A percentile compares a stretch with the other conserved stretches of the same genome.
These are phyloP conservation scores for Fusarium drepaniforme DNA, from an alignment of 2,329 filamentous ascomycete genomes.

Conservation along the genomic window DNA sequence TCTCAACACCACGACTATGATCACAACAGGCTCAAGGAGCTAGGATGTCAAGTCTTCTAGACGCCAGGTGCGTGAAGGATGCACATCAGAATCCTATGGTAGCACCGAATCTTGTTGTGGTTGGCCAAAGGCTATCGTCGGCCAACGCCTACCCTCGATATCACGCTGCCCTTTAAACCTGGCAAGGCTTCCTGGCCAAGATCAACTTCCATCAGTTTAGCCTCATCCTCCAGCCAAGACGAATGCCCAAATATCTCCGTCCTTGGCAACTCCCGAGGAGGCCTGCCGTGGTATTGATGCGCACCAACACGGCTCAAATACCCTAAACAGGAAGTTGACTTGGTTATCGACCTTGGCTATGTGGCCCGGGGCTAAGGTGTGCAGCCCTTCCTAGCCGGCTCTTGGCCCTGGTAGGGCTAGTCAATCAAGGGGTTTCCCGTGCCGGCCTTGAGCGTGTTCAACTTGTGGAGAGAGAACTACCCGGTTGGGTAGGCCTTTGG, in stretches of 20 bases:
- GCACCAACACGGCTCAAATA: slow-evolving; percentile 31
- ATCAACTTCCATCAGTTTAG: neutral
- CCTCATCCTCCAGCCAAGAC: neutral
- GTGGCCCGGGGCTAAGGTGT: neutral
- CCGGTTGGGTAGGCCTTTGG: slow-evolving; percentile 12
- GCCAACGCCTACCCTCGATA: slow-evolving; percentile 16
- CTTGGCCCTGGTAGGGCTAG: slow-evolving; percentile 19
- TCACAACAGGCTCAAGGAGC: neutral
- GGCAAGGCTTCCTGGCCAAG: neutral
- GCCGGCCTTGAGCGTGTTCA: slow-evolving; percentile 4
- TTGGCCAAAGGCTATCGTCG: neutral
- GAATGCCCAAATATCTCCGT: neutral
- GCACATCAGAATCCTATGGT: neutral
- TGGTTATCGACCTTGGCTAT: slow-evolving; percentile 6
- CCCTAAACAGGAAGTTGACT: slow-evolving; percentile 40
- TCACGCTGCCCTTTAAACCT: slow-evolving; percentile 18
- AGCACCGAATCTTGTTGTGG: neutral
- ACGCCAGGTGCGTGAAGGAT: neutral
- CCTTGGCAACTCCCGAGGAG: slow-evolving; percentile 3
- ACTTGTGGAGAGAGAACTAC: slow-evolving; percentile 16
- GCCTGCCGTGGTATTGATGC: slow-evolving; percentile 8
- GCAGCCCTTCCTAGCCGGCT: slow-evolving; percentile 16
- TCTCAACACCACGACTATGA: slow-evolving; percentile 10
- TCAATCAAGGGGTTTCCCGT: slow-evolving; percentile 10
- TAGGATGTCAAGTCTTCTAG: neutral